A percentile compares a stretch with the other conserved stretches of the same genome.
Conservation (phyloP, 805 yeast genomes). For the Blastobotrys muscicola region DNA sequence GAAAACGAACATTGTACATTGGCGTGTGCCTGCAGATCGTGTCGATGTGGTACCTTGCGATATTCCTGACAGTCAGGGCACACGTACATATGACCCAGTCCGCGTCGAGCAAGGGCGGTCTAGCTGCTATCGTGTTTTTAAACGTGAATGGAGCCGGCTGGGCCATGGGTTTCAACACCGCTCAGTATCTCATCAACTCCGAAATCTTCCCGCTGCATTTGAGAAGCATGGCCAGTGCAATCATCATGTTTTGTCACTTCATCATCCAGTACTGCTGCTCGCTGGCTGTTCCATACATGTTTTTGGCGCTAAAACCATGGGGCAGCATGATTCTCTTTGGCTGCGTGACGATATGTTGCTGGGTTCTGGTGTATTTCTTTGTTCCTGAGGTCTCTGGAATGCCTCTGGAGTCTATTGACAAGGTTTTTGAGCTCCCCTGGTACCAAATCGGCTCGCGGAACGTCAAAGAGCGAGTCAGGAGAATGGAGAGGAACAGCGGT, state of each 20-base stretch:
- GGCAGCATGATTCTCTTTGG: conserved; percentile 47
- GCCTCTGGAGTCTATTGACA: conserved; percentile 44
- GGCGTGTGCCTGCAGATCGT: conserved; percentile 40
- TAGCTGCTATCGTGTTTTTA: conserved; percentile 42
- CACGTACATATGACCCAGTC: conserved; percentile 27
- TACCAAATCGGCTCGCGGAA: conserved; percentile 36
- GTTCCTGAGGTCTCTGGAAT: conserved; percentile 44
- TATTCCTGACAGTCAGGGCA: conserved; percentile 36
- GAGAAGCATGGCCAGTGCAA: conserved; percentile 40
- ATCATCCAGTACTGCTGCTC: conserved; percentile 50
- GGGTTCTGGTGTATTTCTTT: conserved; percentile 31
- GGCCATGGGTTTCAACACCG: conserved; percentile 50
- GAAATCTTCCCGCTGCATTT: conserved; percentile 46
- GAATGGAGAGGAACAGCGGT: too few relatives aligned
- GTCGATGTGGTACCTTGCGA: conserved; percentile 38
- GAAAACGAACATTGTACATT: conserved; percentile 40
- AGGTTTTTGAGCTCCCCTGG: conserved; percentile 47
- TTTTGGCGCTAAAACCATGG: conserved; percentile 34
- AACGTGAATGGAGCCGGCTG: conserved; percentile 46
- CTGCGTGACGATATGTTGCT: conserved; percentile 9
- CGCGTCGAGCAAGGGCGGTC: conserved; percentile 31
- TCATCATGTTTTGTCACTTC: conserved; percentile 47
- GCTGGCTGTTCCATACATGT: conserved; percentile 45
- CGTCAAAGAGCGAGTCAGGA: too few relatives aligned
- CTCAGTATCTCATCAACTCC: conserved; percentile 46